Base-by-base conservation (phyloP, 1,139 yeast species). In the Suhomyces chickasaworum region DNA sequence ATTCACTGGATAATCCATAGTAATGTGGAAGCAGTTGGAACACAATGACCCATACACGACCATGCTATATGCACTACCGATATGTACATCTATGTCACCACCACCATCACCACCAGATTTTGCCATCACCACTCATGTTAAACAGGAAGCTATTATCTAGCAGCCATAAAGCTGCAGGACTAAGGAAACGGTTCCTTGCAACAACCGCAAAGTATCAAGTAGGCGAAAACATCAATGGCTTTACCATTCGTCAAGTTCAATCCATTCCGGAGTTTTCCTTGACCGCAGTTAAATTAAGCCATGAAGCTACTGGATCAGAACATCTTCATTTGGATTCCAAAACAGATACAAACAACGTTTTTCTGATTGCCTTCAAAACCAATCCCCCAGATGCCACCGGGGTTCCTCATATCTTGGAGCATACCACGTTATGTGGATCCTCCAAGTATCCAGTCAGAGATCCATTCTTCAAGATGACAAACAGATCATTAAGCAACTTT, bases 401-500 rank as follows among this genome's bases (percentile, higher is more conserved):
- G 12, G 89, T 93, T 3, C 98, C 99, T 6, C 99, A 93, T 65
- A 91, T 93, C 48, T 69, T 93, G 50, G 98, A 93, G 63, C 99
- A 93, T 63, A 91, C 97, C 7, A 90, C 98, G 1, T 71, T 93
- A 33, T 93, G 99, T 69, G 99, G 99, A 3, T 89, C 97, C 1
- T 73, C 78, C 49, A 87, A 86, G 61, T 93, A 81, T 64, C 98
- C 97, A 0, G 97, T 93, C 2, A 76, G 97, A 56, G 99, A 93
- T 66, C 99, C 99, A 2, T 93, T 93, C 66, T 95, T 93, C 77
- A 91, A 93, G 65, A 93, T 93, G 99, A 75, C 93, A 48, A 93
- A 91, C 62, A 72, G 98, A 55, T 78, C 79, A 2, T 71, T 93
- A 58, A 85, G 97, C 34, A 93, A 89, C 64, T 93, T 90, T 66